Base-by-base conservation (phyloP, 306 rosid genomes). In the Mimosa pudica region DNA sequence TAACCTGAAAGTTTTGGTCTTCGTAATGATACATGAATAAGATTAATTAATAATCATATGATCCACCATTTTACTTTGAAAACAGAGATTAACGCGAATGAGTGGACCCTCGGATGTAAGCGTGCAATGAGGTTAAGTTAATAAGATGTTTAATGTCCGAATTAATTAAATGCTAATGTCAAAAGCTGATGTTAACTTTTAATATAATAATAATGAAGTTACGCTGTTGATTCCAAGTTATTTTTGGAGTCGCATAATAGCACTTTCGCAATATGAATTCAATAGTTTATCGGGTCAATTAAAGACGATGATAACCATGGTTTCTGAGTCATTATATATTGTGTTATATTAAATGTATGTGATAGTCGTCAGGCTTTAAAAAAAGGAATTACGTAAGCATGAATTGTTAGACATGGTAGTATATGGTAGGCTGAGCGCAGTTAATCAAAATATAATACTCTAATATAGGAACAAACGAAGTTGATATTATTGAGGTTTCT, bases 21-120 rank as follows among this genome's bases (percentile, higher is more conserved):
- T 57, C 11, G 11, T 57, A n/a, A 57, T 72, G 11, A 65, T 41
- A 35, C 14, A 41, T 46, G 55, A 18, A 58, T 18, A 14, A 65
- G 48, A 36, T 61, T 0, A 18, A n/a, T 60, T 57, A 57, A 20
- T 20, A 8, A 20, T 60, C 13, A 9, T 24, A 60, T 13, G 66
- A 35, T 20, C 2, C 51, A n/a, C 65, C 61, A 68, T 17, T 32
- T 68, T 45, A 49, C 67, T 78, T 58, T 81, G 60, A 76, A 81
- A 73, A 10, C 71, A 51, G 12, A 51, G 12, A 57, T 57, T 57
- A 70, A 70, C 74, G 80, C 74, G 32, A 69, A 87, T 82, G 33
- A 83, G 87, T 60, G 65, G 86, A 75, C 82, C 77, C 82, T 82
- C 83, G 87, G 88, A 86, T 68, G 81, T 70, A 68, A 80, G 46